Base-by-base conservation (phyloP, 1,139 yeast genomes). In the Yamadazyma conglobata region DNA sequence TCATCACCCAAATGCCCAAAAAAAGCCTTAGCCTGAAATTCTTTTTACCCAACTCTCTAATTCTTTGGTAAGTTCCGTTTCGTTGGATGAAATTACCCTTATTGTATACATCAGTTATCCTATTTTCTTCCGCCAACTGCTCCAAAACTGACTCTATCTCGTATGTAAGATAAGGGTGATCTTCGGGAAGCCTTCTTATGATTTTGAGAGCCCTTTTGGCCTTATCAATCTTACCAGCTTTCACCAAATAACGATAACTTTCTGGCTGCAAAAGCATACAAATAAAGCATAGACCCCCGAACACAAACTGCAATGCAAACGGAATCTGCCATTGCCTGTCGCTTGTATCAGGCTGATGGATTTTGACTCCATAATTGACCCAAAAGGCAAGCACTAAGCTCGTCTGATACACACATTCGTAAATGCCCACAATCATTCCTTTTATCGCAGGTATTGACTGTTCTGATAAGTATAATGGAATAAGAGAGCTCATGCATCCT, bases 311-410 rank as follows among this genome's bases (percentile, higher is more conserved):
- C 12, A 65, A 43, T 4, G 70, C 71, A 50, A 64, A 64, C 1
- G 71, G 71, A 33, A 64, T 61, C 25, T 59, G 47, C 71, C 71
- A 65, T 44, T 64, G 72, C 28, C 44, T 52, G 12, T 42, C n/a
- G n/a, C n/a, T 34, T 6, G 59, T 48, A 7, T 47, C 31, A 2
- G 48, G 43, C 14, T 64, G 45, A 38, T 60, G 60, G 6, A 56
- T 42, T 34, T 55, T 60, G 23, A 62, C 61, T 4, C 65, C 72
- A 38, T 60, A 65, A 28, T 58, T 56, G 38, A 64, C 63, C 70
- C 70, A 65, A 43, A 64, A 65, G 1, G 70, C 70, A 13, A 59
- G 60, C 40, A 64, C 49, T 39, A 62, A 70, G 25, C 70, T 71
- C 22, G 63, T 44, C 43, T 70, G 49, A 70, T 70, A 64, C n/a